Percentiles rank a stretch among this genome's conserved stretches.
Conservation (phyloP, 345 rosid species). For the Tarenaya hassleriana region DNA sequence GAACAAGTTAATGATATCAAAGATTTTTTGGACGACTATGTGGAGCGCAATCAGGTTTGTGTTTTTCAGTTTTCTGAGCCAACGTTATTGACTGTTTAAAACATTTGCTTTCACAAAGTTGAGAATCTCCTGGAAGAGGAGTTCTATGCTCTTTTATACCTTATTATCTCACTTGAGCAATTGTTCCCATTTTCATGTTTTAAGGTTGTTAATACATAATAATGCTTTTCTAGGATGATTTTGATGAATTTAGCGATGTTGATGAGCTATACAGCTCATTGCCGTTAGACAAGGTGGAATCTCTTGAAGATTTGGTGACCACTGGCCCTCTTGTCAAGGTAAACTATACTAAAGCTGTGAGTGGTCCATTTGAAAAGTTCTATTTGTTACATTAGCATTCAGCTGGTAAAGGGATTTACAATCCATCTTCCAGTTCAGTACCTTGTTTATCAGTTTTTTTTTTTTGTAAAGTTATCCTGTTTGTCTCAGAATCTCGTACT, state of each 20-base stretch:
- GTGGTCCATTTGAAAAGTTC: constrained; percentile 2
- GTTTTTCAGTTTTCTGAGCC: constrained; percentile 1
- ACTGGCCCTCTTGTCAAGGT: constrained; percentile 86
- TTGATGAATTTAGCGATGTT: constrained; percentile 86
- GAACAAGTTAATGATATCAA: constrained; percentile 96
- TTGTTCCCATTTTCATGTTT: constrained; percentile 2
- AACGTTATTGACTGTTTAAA: too few relatives aligned
- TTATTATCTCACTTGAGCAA: not conserved
- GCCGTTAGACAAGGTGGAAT: constrained; percentile 84
- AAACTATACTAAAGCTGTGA: constrained; percentile 20
- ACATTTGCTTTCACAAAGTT: too few relatives aligned
- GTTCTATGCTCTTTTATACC: not conserved
- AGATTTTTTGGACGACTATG: constrained; percentile 95
- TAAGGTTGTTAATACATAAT: not conserved
- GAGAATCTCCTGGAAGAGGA: too few relatives aligned
- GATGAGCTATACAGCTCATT: constrained; percentile 81
- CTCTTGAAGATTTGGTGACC: constrained; percentile 88
- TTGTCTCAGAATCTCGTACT: not conserved
- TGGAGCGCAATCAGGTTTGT: constrained; percentile 92
- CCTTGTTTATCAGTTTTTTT: not conserved
- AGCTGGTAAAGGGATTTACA: too few relatives aligned
- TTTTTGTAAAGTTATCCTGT: not conserved
- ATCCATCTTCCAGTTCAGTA: not conserved
- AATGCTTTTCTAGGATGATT: constrained; percentile 57
- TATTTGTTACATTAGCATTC: too few relatives aligned